Base-by-base conservation (phyloP, 176 grass and related monocot genomes). In the Avena atlantica region DNA sequence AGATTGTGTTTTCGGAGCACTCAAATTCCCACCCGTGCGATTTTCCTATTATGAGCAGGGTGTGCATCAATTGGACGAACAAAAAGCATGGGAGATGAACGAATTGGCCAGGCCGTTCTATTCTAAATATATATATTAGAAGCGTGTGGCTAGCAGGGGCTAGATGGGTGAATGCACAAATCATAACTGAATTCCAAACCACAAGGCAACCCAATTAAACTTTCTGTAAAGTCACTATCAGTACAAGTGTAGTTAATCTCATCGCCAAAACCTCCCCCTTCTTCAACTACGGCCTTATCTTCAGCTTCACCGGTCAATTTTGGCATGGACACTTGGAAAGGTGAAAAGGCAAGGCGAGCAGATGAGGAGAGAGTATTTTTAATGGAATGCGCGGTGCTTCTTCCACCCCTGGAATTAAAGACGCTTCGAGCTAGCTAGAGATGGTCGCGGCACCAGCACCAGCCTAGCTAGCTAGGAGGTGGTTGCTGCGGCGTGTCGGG, bases 331-430 rank as follows among this genome's bases (percentile, higher is more conserved):
- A 73, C 74, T 53, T 76, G 74, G 55, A 56, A 56, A 56, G 37
- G 24, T 6, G 3, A 34, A 76, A 56, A 76, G 11, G 34, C 55
- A 84, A 16, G 50, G 25, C 20, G 42, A 73, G 59, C 19, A 6
- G 21, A 27, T 80, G 2, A 85, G 57, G 29, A 53, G n/a, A 51
- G 17, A 77, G 6, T 56, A 19, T 56, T 56, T 56, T 40, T 27
- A 64, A 67, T 81, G 81, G 76, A 70, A 85, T 76, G 61, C 29
- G 42, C 21, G 27, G 16, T 76, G 86, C 60, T 25, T 63, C 84
- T 68, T 90, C 89, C 86, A 88, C 69, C 52, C 52, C 58, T 49
- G 23, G 40, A 80, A 40, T 40, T 40, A 40, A 40, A 42, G 40
- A 42, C 40, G 40, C 40, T 42, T 42, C 6, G 5, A 42, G 5